Conservation (phyloP, 345 rosid species). For the Bruguiera parviflora region DNA sequence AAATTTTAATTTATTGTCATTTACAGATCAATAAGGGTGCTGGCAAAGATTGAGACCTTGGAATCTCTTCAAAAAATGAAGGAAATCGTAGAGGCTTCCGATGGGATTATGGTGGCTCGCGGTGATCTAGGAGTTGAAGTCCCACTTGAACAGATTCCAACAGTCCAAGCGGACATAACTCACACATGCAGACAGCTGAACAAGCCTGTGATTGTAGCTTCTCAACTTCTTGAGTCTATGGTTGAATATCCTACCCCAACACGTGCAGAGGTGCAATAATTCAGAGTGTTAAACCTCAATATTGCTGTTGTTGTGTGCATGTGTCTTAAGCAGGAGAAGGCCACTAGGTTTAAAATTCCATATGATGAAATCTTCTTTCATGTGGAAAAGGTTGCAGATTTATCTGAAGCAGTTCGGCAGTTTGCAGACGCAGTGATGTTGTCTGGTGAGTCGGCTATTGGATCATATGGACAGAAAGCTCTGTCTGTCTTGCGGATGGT, state of each 20-base stretch:
- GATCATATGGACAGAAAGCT: constrained; percentile 57
- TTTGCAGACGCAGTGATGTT: constrained; percentile 69
- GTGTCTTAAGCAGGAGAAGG: no score
- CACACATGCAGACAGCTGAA: constrained; percentile 51
- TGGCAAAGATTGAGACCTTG: constrained; percentile 73
- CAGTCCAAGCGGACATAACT: constrained; percentile 56
- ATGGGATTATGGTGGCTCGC: constrained; percentile 74
- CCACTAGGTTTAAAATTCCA: constrained; percentile 1
- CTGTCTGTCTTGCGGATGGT: constrained; percentile 52
- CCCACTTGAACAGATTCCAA: constrained; percentile 67
- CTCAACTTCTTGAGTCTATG: constrained; percentile 81
- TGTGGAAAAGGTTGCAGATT: constrained; percentile 59
- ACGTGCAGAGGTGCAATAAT: constrained; percentile 57
- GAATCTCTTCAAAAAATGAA: constrained; percentile 57
- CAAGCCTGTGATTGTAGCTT: constrained; percentile 73
- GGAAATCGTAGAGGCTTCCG: constrained; percentile 62
- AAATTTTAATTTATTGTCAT: neutral
- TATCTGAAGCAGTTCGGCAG: constrained; percentile 71
- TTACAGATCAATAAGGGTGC: constrained; percentile 48
- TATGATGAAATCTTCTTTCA: constrained; percentile 8
- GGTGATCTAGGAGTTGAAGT: constrained; percentile 81
- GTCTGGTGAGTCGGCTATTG: constrained; percentile 76
- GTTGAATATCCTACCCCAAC: constrained; percentile 76
- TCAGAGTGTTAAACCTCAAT: no score
- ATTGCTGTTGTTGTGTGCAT: neutral